phyloP scores from a whole-genome alignment of 805 yeast genomes.

The Lachancea fermentati region DNA sequence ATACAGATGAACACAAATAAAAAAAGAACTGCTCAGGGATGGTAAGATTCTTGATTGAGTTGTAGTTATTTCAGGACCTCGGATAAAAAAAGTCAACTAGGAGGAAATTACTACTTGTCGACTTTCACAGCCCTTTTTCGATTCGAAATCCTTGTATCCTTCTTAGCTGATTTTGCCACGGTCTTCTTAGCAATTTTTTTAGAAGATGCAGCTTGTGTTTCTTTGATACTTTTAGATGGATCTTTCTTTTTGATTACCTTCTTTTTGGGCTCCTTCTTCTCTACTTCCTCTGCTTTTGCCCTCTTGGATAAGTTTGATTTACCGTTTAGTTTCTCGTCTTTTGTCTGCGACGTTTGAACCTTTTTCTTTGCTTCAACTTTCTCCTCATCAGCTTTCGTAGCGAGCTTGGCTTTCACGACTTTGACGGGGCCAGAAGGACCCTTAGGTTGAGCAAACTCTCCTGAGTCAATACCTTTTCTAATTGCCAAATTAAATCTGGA shows the following conservation, averaged over 20 bases:
- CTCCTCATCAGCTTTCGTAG: conserved; percentile 30
- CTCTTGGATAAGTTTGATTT: conserved; percentile 13
- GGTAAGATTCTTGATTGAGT: too few relatives aligned
- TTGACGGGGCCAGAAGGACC: conserved; percentile 86
- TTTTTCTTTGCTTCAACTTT: conserved; percentile 28
- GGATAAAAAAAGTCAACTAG: too few relatives aligned
- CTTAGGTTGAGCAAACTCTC: conserved; percentile 76
- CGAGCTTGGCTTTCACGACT: conserved; percentile 33
- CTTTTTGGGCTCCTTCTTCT: conserved; percentile 7
- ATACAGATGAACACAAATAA: too few relatives aligned
- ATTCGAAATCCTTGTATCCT: too few relatives aligned
- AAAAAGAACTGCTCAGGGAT: too few relatives aligned
- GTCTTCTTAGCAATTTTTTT: background rate
- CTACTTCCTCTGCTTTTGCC: conserved; percentile 18
- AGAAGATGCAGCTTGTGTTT: background rate
- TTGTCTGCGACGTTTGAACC: conserved; percentile 18
- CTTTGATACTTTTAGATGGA: background rate
- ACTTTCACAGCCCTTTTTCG: too few relatives aligned
- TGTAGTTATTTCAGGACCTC: too few relatives aligned
- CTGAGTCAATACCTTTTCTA: conserved; percentile 74
- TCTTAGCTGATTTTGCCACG: too few relatives aligned
- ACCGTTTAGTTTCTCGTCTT: background rate
- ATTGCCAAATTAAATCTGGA: conserved; percentile 62
- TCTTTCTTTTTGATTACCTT: background rate
- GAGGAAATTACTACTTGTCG: too few relatives aligned